Evolutionary conservation across 768 basidiomycete species (phyloP).

Genomic region (Kwoniella sp.): DNA sequence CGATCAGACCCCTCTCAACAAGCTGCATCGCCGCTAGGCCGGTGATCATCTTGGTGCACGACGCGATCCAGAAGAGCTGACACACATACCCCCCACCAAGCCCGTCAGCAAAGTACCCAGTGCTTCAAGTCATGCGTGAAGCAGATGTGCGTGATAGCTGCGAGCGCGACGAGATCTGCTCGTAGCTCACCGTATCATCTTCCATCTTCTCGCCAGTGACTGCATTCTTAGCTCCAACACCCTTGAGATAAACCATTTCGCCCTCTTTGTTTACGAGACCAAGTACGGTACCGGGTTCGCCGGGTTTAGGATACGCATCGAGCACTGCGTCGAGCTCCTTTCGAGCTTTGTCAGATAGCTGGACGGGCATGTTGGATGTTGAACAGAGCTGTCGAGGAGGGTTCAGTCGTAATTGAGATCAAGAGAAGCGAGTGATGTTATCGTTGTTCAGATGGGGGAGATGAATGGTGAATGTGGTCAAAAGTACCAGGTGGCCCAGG

Average conservation of each 20-base stretch:
- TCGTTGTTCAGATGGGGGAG: too few species aligned
- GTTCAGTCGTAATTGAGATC: not conserved
- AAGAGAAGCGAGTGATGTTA: too few species aligned
- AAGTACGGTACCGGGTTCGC: constrained; percentile 11
- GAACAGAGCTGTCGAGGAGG: not conserved
- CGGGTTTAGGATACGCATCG: constrained; percentile 10
- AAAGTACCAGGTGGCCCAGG: too few species aligned
- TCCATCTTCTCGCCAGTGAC: constrained; percentile 17
- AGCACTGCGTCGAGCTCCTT: constrained; percentile 9
- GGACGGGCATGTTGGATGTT: constrained; percentile 13
- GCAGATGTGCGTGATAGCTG: too few species aligned
- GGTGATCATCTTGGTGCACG: constrained; percentile 24
- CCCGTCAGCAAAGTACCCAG: too few species aligned
- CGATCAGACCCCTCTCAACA: constrained; percentile 14
- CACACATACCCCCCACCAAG: not conserved
- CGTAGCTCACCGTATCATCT: constrained; percentile 25
- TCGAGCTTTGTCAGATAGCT: constrained; percentile 10
- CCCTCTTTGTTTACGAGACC: constrained; percentile 20
- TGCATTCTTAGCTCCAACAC: constrained; percentile 11
- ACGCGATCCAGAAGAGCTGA: constrained; percentile 24
- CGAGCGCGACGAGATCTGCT: too few species aligned
- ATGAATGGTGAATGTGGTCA: too few species aligned
- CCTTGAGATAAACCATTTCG: constrained; percentile 5
- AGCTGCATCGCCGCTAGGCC: constrained; percentile 22
- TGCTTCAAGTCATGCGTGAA: too few species aligned